phyloP scores from a whole-genome alignment of 2,329 filamentous ascomycete genomes.

The Samsoniella hepiali region DNA sequence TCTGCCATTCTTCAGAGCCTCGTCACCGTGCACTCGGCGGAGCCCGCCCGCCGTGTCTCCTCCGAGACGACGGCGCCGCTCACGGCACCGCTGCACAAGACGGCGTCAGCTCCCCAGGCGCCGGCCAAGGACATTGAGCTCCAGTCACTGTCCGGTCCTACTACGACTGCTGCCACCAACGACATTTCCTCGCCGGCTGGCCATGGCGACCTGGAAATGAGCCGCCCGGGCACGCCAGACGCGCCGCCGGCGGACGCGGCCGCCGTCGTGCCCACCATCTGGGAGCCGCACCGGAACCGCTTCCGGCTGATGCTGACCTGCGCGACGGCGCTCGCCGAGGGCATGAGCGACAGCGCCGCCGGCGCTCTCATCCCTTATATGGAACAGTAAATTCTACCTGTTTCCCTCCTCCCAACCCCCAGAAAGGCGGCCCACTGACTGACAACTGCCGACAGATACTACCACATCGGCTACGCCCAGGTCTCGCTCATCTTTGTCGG shows the following conservation, averaged over 20 bases:
- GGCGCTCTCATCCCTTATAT: constrained; percentile 81
- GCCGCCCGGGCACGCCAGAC: constrained; percentile 46
- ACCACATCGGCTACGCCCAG: constrained; percentile 70
- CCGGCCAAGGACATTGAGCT: constrained; percentile 3
- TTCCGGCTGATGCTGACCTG: constrained; percentile 65
- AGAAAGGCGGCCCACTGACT: too few species aligned
- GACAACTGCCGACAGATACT: constrained; percentile 45
- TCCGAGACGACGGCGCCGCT: constrained; percentile 10
- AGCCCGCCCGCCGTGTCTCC: not conserved
- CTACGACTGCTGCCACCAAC: too few species aligned
- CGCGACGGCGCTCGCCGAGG: constrained; percentile 64
- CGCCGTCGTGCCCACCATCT: constrained; percentile 54
- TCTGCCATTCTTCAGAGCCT: constrained; percentile 12
- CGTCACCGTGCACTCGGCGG: constrained; percentile 11
- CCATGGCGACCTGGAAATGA: constrained; percentile 48
- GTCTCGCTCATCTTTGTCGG: constrained; percentile 81
- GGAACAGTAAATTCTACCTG: constrained; percentile 46
- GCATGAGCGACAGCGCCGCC: constrained; percentile 70
- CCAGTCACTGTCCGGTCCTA: not conserved
- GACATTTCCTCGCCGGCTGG: not conserved
- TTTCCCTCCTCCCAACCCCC: not conserved
- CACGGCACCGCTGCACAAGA: constrained; percentile 1
- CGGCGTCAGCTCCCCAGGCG: not conserved
- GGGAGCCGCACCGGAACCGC: constrained; percentile 63
- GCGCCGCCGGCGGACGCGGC: constrained; percentile 34